Evolutionary conservation across 2,329 filamentous ascomycete species (phyloP).

Genomic region (Fusarium incarnatum): DNA sequence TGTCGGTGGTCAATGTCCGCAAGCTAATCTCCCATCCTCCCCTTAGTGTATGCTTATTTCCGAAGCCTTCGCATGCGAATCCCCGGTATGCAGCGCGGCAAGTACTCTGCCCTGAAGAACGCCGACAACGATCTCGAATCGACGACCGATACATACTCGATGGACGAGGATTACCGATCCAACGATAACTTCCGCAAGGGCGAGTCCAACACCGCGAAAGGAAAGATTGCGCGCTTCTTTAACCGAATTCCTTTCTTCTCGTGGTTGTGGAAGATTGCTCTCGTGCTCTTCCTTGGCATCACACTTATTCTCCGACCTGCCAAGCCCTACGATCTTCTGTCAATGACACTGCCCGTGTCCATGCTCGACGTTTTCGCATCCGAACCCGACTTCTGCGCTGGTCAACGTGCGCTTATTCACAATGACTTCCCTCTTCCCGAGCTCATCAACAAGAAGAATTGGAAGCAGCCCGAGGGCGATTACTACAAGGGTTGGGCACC

Average conservation of each 20-base stretch:
- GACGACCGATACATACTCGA: conserved; percentile 35
- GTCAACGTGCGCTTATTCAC: conserved; percentile 37
- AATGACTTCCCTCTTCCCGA: conserved; percentile 50
- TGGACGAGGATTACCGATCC: conserved; percentile 33
- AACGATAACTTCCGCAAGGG: conserved; percentile 22
- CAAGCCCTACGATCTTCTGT: conserved; percentile 49
- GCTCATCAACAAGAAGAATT: conserved; percentile 42
- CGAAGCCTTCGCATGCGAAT: conserved; percentile 33
- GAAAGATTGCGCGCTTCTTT: conserved; percentile 23
- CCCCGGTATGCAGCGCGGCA: conserved; percentile 32
- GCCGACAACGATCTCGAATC: conserved; percentile 35
- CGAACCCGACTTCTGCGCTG: conserved; percentile 44
- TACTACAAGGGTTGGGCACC: conserved; percentile 53
- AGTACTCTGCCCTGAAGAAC: conserved; percentile 32
- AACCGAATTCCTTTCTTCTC: conserved; percentile 24
- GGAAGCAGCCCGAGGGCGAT: conserved; percentile 45
- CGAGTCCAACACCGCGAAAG: conserved; percentile 23
- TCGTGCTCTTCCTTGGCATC: conserved; percentile 40
- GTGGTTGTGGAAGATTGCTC: conserved; percentile 30
- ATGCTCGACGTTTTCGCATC: conserved; percentile 47
- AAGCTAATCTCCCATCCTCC: conserved; percentile 5
- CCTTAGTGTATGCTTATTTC: conserved; percentile 31
- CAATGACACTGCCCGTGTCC: conserved; percentile 49
- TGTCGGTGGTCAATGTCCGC: background rate
- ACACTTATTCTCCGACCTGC: conserved; percentile 45